These are phyloP conservation scores for Tardiomyces depauwii DNA, from an alignment of 1,139 yeast genomes.

Conservation along the genomic window DNA sequence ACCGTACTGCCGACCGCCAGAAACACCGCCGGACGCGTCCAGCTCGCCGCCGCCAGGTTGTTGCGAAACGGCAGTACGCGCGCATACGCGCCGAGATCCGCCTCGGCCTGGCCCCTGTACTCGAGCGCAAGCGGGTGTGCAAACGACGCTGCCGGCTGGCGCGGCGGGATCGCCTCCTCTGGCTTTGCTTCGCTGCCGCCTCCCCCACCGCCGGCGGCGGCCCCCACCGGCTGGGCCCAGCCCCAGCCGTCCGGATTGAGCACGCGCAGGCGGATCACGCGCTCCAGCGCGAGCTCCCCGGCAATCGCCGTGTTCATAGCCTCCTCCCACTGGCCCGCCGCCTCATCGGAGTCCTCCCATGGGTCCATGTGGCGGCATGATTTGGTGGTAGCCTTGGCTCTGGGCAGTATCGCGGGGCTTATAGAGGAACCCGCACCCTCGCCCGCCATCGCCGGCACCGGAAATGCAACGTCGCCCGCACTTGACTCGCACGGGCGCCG, in stretches of 20 bases:
- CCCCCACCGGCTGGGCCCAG: not conserved
- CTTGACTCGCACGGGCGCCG: too few relatives aligned
- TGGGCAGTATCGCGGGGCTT: too few relatives aligned
- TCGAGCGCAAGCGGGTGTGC: not conserved
- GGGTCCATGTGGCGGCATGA: not conserved
- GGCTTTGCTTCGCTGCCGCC: not conserved
- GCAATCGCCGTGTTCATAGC: not conserved
- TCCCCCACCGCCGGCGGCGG: too few relatives aligned
- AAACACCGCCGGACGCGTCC: slow-evolving; percentile 9
- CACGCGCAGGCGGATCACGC: not conserved
- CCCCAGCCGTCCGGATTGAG: not conserved
- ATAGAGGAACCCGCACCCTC: too few relatives aligned
- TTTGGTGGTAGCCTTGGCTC: too few relatives aligned
- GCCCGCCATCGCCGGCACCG: too few relatives aligned
- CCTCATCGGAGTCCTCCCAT: not conserved
- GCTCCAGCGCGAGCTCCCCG: not conserved
- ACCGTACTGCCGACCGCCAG: slow-evolving; percentile 8
- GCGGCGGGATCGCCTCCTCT: not conserved
- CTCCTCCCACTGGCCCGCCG: not conserved
- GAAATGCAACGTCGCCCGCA: too few relatives aligned
- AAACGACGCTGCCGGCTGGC: not conserved
- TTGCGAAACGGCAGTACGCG: slow-evolving; percentile 10
- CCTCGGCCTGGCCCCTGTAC: not conserved
- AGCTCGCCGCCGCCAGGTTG: slow-evolving; percentile 15
- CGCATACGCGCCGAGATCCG: not conserved